Base-by-base conservation (phyloP, 2,329 filamentous ascomycete species). In the Trichoderma sp. region DNA sequence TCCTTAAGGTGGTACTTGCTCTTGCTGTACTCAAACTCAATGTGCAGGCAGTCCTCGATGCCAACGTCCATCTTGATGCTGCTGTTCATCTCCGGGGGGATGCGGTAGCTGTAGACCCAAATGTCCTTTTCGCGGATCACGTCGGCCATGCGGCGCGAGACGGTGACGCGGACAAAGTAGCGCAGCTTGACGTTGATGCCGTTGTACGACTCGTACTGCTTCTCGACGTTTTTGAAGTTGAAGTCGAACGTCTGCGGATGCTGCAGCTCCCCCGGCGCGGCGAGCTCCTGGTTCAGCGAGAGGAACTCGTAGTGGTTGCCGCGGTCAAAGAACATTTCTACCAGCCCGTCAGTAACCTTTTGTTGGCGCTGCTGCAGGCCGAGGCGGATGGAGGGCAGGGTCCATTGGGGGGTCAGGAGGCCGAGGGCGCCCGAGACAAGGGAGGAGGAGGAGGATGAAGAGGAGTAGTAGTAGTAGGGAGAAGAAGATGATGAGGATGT, bases 11-110 rank as follows among this genome's bases (percentile, higher is more conserved):
- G 96, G 82, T 99, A 99, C 83, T 98, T 98, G 80, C 91, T 96
- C 86, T 99, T 99, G 82, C 92, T 97, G 84, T 99, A 99, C 82
- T 99, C 96, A 76, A 99, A 99, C 81, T 99, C 96, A 74, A 99
- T 99, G 83, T 99, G 96, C 75, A 99, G 85, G 80, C 96, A 99
- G 83, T 99, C 96, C 83, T 99, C 96, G 78, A 99, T 99, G 69
- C 96, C 96, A 70, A 99, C 96, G 79, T 99, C 96, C 96, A 99
- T 99, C 88, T 99, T 99, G 86, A 99, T 99, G 74, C 92, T 94
- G 82, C 90, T 94, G 85, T 98, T 99, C 81, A 94, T 96, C 88
- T 99, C 96, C 21, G 96, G 96, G 24, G 96, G 95, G 84, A 98
- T 95, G 80, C 94, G 91, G 86, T 99, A 99, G 72, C 91, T 96